phyloP scores from a whole-genome alignment of 2,329 filamentous ascomycete genomes.

The Blastomyces gilchristii region DNA sequence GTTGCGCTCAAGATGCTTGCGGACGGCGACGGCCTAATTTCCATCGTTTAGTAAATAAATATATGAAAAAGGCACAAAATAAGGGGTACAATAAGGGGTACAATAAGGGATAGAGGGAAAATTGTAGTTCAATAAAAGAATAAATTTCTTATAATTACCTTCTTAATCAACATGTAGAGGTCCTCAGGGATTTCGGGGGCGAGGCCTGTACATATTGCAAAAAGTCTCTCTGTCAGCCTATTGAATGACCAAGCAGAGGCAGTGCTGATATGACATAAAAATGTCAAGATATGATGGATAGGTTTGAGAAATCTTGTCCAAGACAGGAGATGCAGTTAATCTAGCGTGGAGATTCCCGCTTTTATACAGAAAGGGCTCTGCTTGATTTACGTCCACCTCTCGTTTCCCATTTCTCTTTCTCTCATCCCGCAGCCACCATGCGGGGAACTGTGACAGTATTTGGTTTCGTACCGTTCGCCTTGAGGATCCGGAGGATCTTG shows the following conservation, averaged over 20 bases:
- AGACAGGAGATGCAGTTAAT: background rate
- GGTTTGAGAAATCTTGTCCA: background rate
- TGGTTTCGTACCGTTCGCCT: slow-evolving; percentile 73
- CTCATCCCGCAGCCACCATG: slow-evolving; percentile 11
- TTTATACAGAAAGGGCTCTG: background rate
- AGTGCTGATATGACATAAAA: slow-evolving; percentile 22
- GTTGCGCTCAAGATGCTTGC: slow-evolving; percentile 99
- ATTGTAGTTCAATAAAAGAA: too few relatives aligned
- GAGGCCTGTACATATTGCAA: slow-evolving; percentile 60
- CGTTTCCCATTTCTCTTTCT: slow-evolving; percentile 11
- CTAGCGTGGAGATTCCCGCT: background rate
- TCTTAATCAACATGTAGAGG: slow-evolving; percentile 99
- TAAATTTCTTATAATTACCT: slow-evolving; percentile 49
- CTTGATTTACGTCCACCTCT: slow-evolving; percentile 11
- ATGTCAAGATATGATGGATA: background rate
- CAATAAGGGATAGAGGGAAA: background rate
- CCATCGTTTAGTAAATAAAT: background rate
- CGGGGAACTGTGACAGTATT: slow-evolving; percentile 10
- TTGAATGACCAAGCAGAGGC: slow-evolving; percentile 73
- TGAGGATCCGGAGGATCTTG: slow-evolving; percentile 99
- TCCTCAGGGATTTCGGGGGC: slow-evolving; percentile 98
- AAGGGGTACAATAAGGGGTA: too few relatives aligned
- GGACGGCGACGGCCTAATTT: slow-evolving; percentile 79
- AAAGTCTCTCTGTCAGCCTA: slow-evolving; percentile 83
- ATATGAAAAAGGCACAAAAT: background rate